Percentiles rank a stretch among this genome's conserved stretches.
phyloP scores from a whole-genome alignment of 1,284 basidiomycete species.

The Xerocomus cyaneibrunnescens region DNA sequence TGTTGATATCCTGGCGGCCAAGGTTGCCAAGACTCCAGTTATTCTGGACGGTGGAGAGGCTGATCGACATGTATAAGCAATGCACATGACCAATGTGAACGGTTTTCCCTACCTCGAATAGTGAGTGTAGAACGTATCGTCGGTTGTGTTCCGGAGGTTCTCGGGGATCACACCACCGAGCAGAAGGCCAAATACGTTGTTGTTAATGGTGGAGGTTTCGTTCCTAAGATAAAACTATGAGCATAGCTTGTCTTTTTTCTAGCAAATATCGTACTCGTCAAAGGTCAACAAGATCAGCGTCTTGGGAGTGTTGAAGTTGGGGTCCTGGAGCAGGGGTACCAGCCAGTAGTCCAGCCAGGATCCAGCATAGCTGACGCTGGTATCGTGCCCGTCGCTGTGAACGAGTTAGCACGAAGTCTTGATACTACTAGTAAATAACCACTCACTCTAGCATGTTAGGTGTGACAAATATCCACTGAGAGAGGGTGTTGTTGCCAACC shows the following conservation, averaged over 20 bases:
- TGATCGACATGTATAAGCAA: constrained; percentile 1
- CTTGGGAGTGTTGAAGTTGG: constrained; percentile 48
- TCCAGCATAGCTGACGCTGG: constrained; percentile 49
- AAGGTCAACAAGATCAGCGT: constrained; percentile 60
- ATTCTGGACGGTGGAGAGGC: constrained; percentile 29
- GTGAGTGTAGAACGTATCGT: constrained; percentile 33
- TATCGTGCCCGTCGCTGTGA: constrained; percentile 48
- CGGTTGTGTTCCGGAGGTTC: constrained; percentile 44
- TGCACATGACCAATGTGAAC: neutral
- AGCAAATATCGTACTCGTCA: constrained; percentile 34
- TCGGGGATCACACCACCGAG: constrained; percentile 53
- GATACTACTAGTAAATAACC: neutral
- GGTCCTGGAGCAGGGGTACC: constrained; percentile 47
- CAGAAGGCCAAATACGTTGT: constrained; percentile 48
- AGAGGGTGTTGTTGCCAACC: constrained; percentile 43
- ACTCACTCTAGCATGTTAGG: constrained; percentile 49
- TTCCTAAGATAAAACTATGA: constrained; percentile 39
- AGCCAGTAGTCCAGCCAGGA: constrained; percentile 57
- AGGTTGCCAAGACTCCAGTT: neutral
- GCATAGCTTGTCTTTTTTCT: neutral
- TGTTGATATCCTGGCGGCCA: constrained; percentile 1
- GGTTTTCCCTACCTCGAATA: neutral
- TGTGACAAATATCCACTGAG: constrained; percentile 65
- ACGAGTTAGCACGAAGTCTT: constrained; percentile 16
- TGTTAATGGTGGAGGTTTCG: constrained; percentile 47